Evolutionary conservation across 2,329 filamentous ascomycete genomes (phyloP), one percentile per base, ranked within the genome.

Genomic region (Chaetothyriales sp.): DNA sequence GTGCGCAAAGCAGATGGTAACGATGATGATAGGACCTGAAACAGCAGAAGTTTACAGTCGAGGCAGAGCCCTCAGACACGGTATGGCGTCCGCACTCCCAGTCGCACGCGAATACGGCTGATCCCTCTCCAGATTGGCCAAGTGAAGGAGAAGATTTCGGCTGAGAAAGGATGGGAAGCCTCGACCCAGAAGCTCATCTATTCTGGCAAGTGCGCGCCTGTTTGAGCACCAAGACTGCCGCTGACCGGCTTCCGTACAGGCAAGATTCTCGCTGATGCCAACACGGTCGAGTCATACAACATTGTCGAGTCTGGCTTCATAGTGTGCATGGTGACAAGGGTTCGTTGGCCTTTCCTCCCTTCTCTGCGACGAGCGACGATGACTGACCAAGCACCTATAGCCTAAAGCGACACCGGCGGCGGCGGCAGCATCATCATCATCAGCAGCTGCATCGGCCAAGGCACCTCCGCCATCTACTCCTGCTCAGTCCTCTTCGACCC

Each of bases 221-320:
- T 8, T 9, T 32, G 19, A 12, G 7, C 18, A 39, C 4, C 18
- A 4, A 15, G 20, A 25, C 9, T 15, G 18, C 18, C 12, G 15
- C 36, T 22, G 20, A 18, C 44, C 47, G 49, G 49, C 53, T 45
- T 53, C 44, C 28, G 47, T 48, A 51, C 61, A 95, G 89, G 92
- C 73, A 98, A 98, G 75, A 96, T 98, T 62, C 75, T 98, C 59
- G 90, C 95, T 71, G 90, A 98, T 83, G 87, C 88, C 55, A 92
- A 95, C 65, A 95, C 89, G 2, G 85, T 98, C 61, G 87, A 88
- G 69, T 89, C 86, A 43, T 96, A 96, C 75, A 95, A 87, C 71
- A 96, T 98, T 57, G 90, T 98, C 71, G 92, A 96, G 78, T 98
- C 96, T 77, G 92, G 92, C 39, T 98, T 96, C 68, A 88, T 98